These are phyloP conservation scores for Diplogelasinospora grovesii DNA, from an alignment of 495 filamentous ascomycete species.

Conservation along the genomic window DNA sequence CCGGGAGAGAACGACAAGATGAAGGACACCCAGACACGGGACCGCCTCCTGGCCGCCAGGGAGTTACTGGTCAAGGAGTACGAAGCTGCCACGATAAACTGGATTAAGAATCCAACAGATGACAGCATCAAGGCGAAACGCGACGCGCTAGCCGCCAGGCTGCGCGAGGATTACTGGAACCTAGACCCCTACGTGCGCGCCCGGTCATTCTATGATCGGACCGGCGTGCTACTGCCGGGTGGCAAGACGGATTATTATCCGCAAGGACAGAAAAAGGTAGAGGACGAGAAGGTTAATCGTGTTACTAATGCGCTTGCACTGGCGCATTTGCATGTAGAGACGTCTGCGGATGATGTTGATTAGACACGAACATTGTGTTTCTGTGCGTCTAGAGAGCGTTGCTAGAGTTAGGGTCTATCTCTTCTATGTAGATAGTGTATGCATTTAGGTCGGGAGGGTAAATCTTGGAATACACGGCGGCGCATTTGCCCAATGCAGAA, in stretches of 20 bases:
- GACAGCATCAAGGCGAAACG: conserved; percentile 39
- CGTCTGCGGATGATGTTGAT: conserved; percentile 49
- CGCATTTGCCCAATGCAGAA: no score
- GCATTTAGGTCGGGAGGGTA: no score
- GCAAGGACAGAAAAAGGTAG: conserved; percentile 16
- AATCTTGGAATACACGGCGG: no score
- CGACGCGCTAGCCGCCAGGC: conserved; percentile 46
- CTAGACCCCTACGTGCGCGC: conserved; percentile 72
- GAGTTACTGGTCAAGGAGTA: conserved; percentile 58
- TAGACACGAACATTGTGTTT: conserved; percentile 18
- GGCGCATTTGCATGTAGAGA: conserved; percentile 29
- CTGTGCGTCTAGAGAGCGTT: not conserved
- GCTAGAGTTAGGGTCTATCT: not conserved
- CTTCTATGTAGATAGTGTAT: not conserved
- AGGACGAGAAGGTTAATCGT: conserved; percentile 17
- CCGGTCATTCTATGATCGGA: conserved; percentile 66
- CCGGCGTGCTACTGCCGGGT: conserved; percentile 56
- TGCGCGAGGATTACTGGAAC: conserved; percentile 77
- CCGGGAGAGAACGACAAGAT: conserved; percentile 65
- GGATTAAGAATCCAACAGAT: conserved; percentile 47
- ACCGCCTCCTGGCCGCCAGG: conserved; percentile 53
- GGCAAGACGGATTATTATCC: conserved; percentile 68
- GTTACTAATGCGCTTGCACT: conserved; percentile 11
- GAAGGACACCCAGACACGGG: conserved; percentile 57
- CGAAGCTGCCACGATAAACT: conserved; percentile 62